phyloP scores from a whole-genome alignment of 441 rosid genomes.

The Gossypium davidsonii region DNA sequence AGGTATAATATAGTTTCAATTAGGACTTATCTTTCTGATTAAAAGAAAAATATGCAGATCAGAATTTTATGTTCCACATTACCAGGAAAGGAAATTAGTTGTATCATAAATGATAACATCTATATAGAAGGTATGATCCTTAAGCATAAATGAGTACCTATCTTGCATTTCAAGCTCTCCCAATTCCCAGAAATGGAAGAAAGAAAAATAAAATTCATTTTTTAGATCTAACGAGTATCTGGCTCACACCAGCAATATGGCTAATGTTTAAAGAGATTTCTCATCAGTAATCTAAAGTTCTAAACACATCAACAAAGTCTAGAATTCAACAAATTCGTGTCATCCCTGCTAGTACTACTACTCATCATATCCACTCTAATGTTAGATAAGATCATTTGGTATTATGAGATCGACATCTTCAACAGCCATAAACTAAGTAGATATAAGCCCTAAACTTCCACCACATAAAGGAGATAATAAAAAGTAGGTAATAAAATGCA shows the following conservation, averaged over 20 bases:
- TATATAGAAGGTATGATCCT: background rate
- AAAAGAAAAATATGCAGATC: background rate
- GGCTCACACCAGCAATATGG: background rate
- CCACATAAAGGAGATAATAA: background rate
- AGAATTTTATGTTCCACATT: background rate
- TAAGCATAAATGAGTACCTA: background rate
- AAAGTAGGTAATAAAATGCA: background rate
- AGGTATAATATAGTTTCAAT: background rate
- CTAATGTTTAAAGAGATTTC: background rate
- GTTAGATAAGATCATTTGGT: background rate
- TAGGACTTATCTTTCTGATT: background rate
- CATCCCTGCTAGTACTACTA: background rate
- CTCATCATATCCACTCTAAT: background rate
- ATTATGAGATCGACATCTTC: background rate
- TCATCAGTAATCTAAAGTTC: background rate
- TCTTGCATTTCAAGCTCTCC: background rate
- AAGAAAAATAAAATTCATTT: background rate
- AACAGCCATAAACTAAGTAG: background rate
- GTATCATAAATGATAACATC: background rate
- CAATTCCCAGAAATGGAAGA: slow-evolving; percentile 1
- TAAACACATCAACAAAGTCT: background rate
- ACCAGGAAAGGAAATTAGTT: background rate
- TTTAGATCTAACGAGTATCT: background rate
- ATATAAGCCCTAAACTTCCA: background rate
- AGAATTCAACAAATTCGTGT: background rate